Evolutionary conservation across 2,329 filamentous ascomycete genomes (phyloP).

Genomic region (Hypoxylon sp.): DNA sequence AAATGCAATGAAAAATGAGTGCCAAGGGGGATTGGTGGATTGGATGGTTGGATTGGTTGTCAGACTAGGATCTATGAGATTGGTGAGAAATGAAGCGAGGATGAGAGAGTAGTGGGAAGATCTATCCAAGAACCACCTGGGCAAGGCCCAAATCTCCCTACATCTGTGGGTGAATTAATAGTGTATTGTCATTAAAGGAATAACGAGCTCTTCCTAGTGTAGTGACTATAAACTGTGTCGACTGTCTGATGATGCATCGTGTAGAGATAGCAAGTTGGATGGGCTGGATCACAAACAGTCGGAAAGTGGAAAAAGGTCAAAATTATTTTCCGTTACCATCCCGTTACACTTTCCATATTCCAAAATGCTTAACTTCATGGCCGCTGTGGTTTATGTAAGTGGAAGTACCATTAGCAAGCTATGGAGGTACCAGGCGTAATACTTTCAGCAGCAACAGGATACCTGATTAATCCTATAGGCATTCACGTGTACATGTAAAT

Average conservation of each 20-base stretch:
- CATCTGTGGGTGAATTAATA: background rate
- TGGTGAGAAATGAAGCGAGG: conserved; percentile 29
- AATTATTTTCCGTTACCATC: background rate
- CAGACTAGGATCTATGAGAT: conserved; percentile 34
- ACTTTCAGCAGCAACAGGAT: conserved; percentile 22
- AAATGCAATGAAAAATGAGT: conserved; percentile 16
- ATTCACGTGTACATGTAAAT: conserved; percentile 4
- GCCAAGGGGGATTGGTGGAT: conserved; percentile 21
- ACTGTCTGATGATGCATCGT: background rate
- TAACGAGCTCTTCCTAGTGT: background rate
- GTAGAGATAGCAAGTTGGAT: background rate
- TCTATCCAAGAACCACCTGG: background rate
- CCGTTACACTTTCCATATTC: conserved; percentile 5
- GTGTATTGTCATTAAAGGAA: background rate
- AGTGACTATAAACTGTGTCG: background rate
- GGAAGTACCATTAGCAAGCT: conserved; percentile 2
- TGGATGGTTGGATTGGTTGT: conserved; percentile 34
- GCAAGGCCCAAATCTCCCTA: background rate
- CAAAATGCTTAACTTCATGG: background rate
- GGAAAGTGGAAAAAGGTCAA: background rate
- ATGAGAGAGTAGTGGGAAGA: conserved; percentile 8
- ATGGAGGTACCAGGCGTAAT: conserved; percentile 18
- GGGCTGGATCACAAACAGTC: background rate
- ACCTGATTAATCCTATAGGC: conserved; percentile 25
- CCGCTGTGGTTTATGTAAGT: background rate